These are phyloP conservation scores for Phascolomyces articulosus DNA, from an alignment of 371 early-diverging fungal genomes.

Conservation along the genomic window DNA sequence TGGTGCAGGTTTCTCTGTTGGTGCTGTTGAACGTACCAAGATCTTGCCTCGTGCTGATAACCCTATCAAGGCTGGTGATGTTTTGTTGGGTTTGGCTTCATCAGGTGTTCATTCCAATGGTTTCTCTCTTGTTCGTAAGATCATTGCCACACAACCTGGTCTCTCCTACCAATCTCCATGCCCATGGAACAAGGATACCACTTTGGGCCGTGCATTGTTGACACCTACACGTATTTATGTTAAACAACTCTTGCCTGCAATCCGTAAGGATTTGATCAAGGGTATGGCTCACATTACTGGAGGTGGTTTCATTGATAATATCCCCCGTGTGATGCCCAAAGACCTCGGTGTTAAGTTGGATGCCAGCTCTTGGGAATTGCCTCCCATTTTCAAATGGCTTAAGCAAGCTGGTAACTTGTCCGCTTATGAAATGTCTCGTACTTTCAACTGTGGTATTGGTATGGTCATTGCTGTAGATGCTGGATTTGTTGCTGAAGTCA, in stretches of 20 bases:
- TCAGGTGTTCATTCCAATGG: constrained; percentile 98
- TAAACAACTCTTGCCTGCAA: constrained; percentile 83
- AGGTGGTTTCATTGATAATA: constrained; percentile 96
- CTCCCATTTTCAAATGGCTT: constrained; percentile 94
- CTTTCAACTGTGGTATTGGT: constrained; percentile 98
- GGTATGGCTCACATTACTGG: constrained; percentile 98
- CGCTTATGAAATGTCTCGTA: constrained; percentile 88
- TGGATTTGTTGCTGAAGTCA: constrained; percentile 66
- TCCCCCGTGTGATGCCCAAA: constrained; percentile 93
- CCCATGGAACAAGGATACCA: constrained; percentile 75
- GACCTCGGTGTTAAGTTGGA: constrained; percentile 79
- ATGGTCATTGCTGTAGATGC: constrained; percentile 90
- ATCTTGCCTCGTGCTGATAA: constrained; percentile 82
- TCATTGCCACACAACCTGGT: constrained; percentile 73
- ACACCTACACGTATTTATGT: constrained; percentile 96
- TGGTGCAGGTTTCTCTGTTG: constrained; percentile 97
- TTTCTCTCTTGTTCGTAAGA: constrained; percentile 93
- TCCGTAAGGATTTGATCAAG: constrained; percentile 81
- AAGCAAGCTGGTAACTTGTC: constrained; percentile 86
- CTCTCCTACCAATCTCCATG: constrained; percentile 78
- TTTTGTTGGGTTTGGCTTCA: constrained; percentile 88
- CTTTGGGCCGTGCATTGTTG: constrained; percentile 85
- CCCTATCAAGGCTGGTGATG: constrained; percentile 78
- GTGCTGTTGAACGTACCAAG: constrained; percentile 90
- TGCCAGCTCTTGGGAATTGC: constrained; percentile 80